phyloP scores from a whole-genome alignment of 75 land plant species.

The Picea sitchensis region DNA sequence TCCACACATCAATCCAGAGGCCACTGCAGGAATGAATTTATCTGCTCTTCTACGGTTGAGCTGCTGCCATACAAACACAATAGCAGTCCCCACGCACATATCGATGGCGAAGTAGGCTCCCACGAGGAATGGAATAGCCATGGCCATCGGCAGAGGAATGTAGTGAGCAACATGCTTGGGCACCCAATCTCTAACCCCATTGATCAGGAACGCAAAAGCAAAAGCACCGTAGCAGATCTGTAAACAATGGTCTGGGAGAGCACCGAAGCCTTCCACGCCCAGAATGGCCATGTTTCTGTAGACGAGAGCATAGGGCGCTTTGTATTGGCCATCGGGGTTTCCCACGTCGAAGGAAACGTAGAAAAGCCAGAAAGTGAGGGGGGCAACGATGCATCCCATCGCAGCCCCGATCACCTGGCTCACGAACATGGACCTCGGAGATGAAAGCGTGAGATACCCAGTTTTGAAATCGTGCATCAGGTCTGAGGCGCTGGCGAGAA shows the following conservation, averaged over 20 bases:
- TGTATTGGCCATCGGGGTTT: slow-evolving; percentile 19
- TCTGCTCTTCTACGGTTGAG: slow-evolving; percentile 46
- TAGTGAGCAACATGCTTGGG: slow-evolving; percentile 16
- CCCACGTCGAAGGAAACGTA: slow-evolving; percentile 65
- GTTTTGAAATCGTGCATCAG: slow-evolving; percentile 79
- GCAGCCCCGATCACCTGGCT: slow-evolving; percentile 70
- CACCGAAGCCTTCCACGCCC: slow-evolving; percentile 62
- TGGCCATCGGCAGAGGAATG: slow-evolving; percentile 78
- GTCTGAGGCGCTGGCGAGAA: slow-evolving; percentile 64
- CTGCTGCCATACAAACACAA: slow-evolving; percentile 52
- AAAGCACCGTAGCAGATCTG: slow-evolving; percentile 48
- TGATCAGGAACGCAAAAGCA: slow-evolving; percentile 34
- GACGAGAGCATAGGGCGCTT: slow-evolving; percentile 52
- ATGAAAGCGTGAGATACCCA: slow-evolving; percentile 57
- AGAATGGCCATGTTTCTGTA: slow-evolving; percentile 61
- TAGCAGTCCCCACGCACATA: slow-evolving; percentile 59
- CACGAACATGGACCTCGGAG: slow-evolving; percentile 70
- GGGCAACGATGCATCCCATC: slow-evolving; percentile 72
- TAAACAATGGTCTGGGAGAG: slow-evolving; percentile 53
- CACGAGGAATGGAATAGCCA: slow-evolving; percentile 68
- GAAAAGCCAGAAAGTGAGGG: slow-evolving; percentile 68
- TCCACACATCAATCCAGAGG: slow-evolving; percentile 80
- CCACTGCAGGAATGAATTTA: slow-evolving; percentile 50
- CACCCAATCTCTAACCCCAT: slow-evolving; percentile 30
- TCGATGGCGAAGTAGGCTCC: slow-evolving; percentile 70